Conservation (phyloP, 2,329 filamentous ascomycete species). For the Alternaria ventricosa region DNA sequence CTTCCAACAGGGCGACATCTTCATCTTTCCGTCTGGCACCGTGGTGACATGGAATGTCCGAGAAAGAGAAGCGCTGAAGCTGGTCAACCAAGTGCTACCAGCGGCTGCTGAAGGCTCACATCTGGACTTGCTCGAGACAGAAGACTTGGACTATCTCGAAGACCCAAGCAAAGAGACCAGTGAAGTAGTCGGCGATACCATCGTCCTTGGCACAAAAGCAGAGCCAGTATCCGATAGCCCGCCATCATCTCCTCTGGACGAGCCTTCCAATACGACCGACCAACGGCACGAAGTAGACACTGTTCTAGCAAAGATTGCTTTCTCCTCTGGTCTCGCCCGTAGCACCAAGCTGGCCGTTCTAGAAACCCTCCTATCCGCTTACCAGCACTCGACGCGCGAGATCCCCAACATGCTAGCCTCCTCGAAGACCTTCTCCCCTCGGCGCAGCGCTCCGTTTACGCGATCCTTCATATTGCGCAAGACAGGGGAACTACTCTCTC, state of each 20-base stretch:
- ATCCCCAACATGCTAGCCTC: slow-evolving; percentile 81
- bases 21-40: slow-evolving; percentile 93
- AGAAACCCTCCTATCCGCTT: slow-evolving; percentile 79
- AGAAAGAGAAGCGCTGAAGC: slow-evolving; percentile 67
- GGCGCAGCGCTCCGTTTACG: slow-evolving; percentile 56
- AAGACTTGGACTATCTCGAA: slow-evolving; percentile 86
- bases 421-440: slow-evolving; percentile 57
- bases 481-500: slow-evolving; percentile 87
- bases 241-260: slow-evolving; percentile 25
- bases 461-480: slow-evolving; percentile 87
- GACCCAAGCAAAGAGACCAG: slow-evolving; percentile 76
- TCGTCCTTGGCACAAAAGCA: slow-evolving; percentile 80
- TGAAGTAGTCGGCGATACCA: slow-evolving; percentile 83
- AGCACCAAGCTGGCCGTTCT: slow-evolving; percentile 94
- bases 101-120: slow-evolving; percentile 79
- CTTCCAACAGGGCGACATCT: slow-evolving; percentile 77
- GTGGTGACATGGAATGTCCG: slow-evolving; percentile 91
- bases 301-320: slow-evolving; percentile 91
- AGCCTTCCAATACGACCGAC: slow-evolving; percentile 53
- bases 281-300: slow-evolving; percentile 57
- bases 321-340: slow-evolving; percentile 90
- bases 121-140: slow-evolving; percentile 75
- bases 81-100: slow-evolving; percentile 70
- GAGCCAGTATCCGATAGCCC: slow-evolving; percentile 24
- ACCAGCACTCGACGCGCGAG: slow-evolving; percentile 83